Conservation (phyloP, 2,329 filamentous ascomycete genomes). For the Xylariaceae sp. region DNA sequence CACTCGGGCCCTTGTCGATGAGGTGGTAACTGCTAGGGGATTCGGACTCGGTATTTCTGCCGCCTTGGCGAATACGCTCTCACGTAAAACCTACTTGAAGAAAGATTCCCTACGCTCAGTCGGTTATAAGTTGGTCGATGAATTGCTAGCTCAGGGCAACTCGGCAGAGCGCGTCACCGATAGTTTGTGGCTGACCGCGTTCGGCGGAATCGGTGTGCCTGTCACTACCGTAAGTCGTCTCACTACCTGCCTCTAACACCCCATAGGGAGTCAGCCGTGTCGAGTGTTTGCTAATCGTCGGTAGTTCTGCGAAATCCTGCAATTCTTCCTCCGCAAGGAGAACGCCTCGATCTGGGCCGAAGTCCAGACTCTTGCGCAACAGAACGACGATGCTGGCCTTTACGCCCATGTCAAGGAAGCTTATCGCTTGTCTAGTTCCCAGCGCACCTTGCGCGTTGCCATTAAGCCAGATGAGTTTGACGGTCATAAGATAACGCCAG, state of each 20-base stretch:
- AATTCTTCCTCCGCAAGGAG: constrained; percentile 38
- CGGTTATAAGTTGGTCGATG: constrained; percentile 36
- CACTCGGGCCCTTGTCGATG: constrained; percentile 37
- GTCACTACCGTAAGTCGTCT: constrained; percentile 34
- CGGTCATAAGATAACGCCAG: constrained; percentile 36
- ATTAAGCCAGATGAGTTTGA: constrained; percentile 33
- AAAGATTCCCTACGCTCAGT: constrained; percentile 36
- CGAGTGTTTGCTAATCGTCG: constrained; percentile 5
- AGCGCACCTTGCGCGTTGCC: constrained; percentile 36
- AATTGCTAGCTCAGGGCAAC: constrained; percentile 33
- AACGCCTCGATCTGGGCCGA: constrained; percentile 39
- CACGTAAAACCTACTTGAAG: constrained; percentile 30
- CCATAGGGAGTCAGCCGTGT: not conserved
- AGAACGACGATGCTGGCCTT: constrained; percentile 32
- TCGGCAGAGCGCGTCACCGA: constrained; percentile 34
- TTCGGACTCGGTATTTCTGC: constrained; percentile 26
- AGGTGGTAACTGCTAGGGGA: constrained; percentile 31
- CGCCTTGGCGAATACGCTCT: constrained; percentile 27
- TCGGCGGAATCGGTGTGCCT: constrained; percentile 37
- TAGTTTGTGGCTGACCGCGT: constrained; percentile 36
- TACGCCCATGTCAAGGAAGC: constrained; percentile 38
- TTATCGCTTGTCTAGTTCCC: constrained; percentile 36
- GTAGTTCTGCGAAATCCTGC: constrained; percentile 41
- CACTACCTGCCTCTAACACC: not conserved
- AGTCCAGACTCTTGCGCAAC: constrained; percentile 36